Percentiles rank a stretch among this genome's conserved stretches.
Evolutionary conservation across 1,284 basidiomycete genomes (phyloP).

Genomic region (Wallemia ichthyophaga): DNA sequence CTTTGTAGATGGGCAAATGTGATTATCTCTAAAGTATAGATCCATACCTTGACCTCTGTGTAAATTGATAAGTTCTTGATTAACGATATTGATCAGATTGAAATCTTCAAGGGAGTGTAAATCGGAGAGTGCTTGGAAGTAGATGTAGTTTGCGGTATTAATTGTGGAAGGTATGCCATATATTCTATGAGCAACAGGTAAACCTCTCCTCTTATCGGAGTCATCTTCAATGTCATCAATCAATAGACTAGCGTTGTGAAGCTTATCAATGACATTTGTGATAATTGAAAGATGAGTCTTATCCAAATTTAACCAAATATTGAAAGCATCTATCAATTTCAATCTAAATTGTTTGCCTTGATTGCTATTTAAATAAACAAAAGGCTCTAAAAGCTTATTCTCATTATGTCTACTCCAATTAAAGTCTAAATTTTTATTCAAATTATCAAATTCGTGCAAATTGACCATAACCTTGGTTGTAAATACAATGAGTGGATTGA

Average conservation of each 20-base stretch:
- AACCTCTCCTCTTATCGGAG: conserved; percentile 58
- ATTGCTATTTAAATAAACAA: conserved; percentile 48
- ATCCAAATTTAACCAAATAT: conserved; percentile 64
- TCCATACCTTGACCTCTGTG: conserved; percentile 92
- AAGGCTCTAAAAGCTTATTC: conserved; percentile 42
- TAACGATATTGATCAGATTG: conserved; percentile 33
- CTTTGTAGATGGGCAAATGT: conserved; percentile 75
- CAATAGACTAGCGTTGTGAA: conserved; percentile 76
- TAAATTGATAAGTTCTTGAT: conserved; percentile 54
- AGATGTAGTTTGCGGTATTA: conserved; percentile 91
- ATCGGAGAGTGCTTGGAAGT: conserved; percentile 62
- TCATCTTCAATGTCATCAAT: conserved; percentile 97
- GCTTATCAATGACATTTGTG: conserved; percentile 55
- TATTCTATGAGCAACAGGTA: conserved; percentile 79
- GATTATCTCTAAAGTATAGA: conserved; percentile 69
- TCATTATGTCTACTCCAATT: background rate
- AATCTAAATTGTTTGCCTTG: conserved; percentile 83
- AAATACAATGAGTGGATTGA: no score
- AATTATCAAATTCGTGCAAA: background rate
- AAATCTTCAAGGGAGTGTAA: conserved; percentile 29
- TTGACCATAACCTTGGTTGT: background rate
- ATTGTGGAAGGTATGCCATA: conserved; percentile 91
- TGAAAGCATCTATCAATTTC: conserved; percentile 77
- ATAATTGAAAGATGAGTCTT: conserved; percentile 38
- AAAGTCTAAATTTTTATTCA: background rate